Base-by-base conservation (phyloP, 805 yeast species). In the Ogataea chonburiensis region DNA sequence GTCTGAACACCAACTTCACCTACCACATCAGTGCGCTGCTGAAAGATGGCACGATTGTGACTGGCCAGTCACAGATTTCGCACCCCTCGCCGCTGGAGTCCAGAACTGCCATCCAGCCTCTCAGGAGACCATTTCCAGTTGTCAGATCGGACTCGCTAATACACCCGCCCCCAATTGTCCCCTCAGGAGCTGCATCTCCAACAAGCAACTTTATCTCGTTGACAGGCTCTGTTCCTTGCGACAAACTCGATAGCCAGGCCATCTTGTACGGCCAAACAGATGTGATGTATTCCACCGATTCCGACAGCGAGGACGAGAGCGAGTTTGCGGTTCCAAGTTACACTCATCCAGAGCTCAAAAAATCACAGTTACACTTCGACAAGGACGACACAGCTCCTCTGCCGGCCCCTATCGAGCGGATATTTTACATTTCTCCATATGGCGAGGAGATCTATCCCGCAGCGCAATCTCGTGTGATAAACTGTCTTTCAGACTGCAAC, bases 41-140 rank as follows among this genome's bases (percentile, higher is more conserved):
- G 28, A 63, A 65, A 21, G 75, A 86, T 58, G 95, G 94, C 3
- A 66, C 72, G 4, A 67, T 82, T 2, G 80, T 89, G 22, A 82
- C 89, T 0, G 98, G 98, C 9, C 98, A 89, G 58, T 81, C 91
- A 3, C 95, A 88, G 54, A 89, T 89, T 8, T 86, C 96, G 2
- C 98, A 89, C 60, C 98, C 98, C 3, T 43, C 52, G 12, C 14
- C n/a, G 11, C 22, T 19, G 4, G 25, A 14, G 23, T 23, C 31
- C 7, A 12, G 15, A 6, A 31, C 29, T 5, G 24, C 21, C 13
- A 25, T 5, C 17, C 7, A 10, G 14, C 12, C 22, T 7, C 5
- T 13, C 9, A 12, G 19, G 3, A 14, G 22, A 8, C 32, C 38
- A 9, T 19, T 17, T 15, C 33, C 38, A 6, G 6, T 28, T 3